Evolutionary conservation across 2,329 filamentous ascomycete species (phyloP), one percentile per base, ranked within the genome.

Genomic region (Hypoxylon sp.): DNA sequence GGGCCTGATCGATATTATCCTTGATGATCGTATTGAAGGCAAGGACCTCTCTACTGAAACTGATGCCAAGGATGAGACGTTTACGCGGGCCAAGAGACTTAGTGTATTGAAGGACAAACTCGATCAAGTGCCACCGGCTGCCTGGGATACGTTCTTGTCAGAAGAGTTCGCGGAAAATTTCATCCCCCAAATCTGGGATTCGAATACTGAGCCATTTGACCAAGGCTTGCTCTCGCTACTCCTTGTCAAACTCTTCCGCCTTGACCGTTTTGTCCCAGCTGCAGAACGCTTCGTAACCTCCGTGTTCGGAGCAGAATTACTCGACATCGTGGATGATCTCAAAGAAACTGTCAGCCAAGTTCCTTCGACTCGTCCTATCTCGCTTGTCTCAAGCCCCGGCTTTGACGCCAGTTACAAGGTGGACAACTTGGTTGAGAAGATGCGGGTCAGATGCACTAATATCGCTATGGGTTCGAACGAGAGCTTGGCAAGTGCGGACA

Each of bases 321-420:
- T 97, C 63, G 94, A 98, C 72, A 88, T 92, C 52, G 91, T 91
- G 53, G 93, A 95, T 76, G 94, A 98, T 78, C 87, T 99, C 51
- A 91, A 91, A 77, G 89, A 92, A 66, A 95, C 96, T 17, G 92
- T 97, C 63, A 88, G 90, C 57, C 91, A 97, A 80, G 94, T 97
- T 58, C 91, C 91, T 5, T 90, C 95, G 31, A 93, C 90, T 33
- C 90, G 93, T 2, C 96, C 96, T 9, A 92, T 99, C 73, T 92
- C 96, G 3, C 87, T 99, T 37, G 95, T 95, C 75, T 99, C 96
- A 5, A 98, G 92, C 76, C 94, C 95, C 67, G 96, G 96, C 39
- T 99, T 99, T 79, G 96, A 99, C 81, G 97, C 97, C 59, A 97
- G 94, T 79, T 99, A 98, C 89, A 99, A 99, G 85, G 96, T 99